Evolutionary conservation across 116 monocot species (phyloP).

Genomic region (Papilionanthe hybrid): DNA sequence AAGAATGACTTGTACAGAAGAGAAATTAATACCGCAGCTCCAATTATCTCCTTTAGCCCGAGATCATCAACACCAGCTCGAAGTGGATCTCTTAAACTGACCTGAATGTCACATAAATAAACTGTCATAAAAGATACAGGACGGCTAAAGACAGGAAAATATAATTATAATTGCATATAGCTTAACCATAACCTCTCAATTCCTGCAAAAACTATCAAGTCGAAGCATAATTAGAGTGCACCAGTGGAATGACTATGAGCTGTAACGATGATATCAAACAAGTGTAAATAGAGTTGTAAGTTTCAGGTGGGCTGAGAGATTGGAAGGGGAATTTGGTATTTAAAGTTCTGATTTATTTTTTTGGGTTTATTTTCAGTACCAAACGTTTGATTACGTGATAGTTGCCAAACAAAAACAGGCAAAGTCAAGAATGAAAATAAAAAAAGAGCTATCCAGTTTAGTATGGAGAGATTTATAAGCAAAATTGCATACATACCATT

Average conservation of each 20-base stretch:
- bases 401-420: no score
- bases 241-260: neutral
- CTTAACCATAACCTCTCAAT: neutral
- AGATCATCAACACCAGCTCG: constrained; percentile 74
- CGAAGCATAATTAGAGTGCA: neutral
- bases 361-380: no score
- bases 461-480: no score
- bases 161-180: neutral
- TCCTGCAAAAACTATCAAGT: neutral
- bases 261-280: neutral
- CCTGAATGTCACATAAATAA: constrained; percentile 29
- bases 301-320: no score
- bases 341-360: no score
- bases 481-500: no score
- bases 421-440: no score
- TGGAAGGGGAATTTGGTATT: no score
- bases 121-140: neutral
- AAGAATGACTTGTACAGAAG: neutral
- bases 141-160: neutral
- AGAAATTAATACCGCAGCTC: constrained; percentile 67
- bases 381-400: no score
- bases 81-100: constrained; percentile 95
- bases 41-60: constrained; percentile 85
- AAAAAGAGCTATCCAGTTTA: no score
- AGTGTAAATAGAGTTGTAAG: no score